Evolutionary conservation across 78 protist species (phyloP).

Genomic region (Dictyostelium citrinum): DNA sequence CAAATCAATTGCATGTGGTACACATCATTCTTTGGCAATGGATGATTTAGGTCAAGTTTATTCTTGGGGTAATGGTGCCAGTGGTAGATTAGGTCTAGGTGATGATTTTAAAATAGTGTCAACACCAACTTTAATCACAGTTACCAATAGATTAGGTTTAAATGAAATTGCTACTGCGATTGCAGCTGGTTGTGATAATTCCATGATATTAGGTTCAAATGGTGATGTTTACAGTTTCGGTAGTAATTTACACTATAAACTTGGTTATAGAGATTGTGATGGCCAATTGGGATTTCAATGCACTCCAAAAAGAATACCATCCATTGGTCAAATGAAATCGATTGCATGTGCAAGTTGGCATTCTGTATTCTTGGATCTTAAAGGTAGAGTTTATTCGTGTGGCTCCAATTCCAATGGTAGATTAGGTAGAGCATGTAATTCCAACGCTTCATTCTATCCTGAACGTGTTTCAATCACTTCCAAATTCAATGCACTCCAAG

Average conservation of each 20-base stretch:
- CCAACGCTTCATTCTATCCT: not conserved
- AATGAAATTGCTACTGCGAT: not conserved
- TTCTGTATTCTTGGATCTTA: not conserved
- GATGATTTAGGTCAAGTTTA: not conserved
- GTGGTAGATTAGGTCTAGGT: conserved; percentile 39
- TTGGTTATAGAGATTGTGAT: not conserved
- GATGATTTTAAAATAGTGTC: not conserved
- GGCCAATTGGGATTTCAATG: conserved; percentile 17
- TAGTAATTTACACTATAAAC: not conserved
- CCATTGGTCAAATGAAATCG: not conserved
- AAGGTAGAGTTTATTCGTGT: conserved; percentile 40
- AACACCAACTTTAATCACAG: not conserved
- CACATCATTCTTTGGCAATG: conserved; percentile 26
- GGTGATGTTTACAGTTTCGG: conserved; percentile 55
- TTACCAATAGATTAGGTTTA: not conserved
- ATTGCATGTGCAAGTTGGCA: conserved; percentile 54
- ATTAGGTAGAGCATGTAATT: not conserved
- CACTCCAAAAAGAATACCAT: not conserved
- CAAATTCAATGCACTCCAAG: not conserved
- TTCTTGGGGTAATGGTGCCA: not conserved
- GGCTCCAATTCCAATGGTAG: conserved; percentile 2
- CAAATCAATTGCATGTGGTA: conserved; percentile 38
- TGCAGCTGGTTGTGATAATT: conserved; percentile 5
- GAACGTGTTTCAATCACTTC: not conserved
- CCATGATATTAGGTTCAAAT: not conserved